Evolutionary conservation across 2,329 filamentous ascomycete species (phyloP).

Genomic region (Coleophoma crateriformis): DNA sequence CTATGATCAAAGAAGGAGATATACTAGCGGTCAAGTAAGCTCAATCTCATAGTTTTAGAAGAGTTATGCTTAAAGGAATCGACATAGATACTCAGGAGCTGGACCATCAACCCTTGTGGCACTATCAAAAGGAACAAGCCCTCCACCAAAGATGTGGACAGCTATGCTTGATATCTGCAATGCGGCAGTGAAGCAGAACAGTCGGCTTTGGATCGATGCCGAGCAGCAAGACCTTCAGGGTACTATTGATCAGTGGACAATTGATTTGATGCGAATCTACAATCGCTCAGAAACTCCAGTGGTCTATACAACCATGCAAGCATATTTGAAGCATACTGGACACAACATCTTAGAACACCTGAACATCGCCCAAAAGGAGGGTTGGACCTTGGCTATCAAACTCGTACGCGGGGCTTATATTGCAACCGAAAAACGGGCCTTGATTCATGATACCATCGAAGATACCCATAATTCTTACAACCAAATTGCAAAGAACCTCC

Average conservation of each 20-base stretch:
- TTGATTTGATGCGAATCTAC: conserved; percentile 45
- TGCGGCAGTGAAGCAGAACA: conserved; percentile 18
- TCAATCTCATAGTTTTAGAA: neutral
- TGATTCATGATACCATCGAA: conserved; percentile 39
- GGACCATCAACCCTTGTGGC: conserved; percentile 35
- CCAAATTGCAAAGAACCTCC: conserved; percentile 39
- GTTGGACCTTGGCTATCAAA: conserved; percentile 45
- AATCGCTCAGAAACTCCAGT: conserved; percentile 36
- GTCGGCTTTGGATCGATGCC: conserved; percentile 45
- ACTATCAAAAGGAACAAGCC: conserved; percentile 30
- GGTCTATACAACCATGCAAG: conserved; percentile 47
- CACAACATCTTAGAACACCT: conserved; percentile 39
- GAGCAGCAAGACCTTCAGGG: conserved; percentile 46
- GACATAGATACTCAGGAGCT: conserved; percentile 39
- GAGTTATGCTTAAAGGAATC: conserved; percentile 2
- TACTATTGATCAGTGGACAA: conserved; percentile 45
- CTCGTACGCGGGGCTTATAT: conserved; percentile 49
- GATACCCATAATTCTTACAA: conserved; percentile 49
- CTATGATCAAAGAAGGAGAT: conserved; percentile 44
- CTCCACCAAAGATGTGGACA: conserved; percentile 36
- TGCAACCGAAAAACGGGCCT: conserved; percentile 36
- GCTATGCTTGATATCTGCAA: conserved; percentile 28
- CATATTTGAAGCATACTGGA: conserved; percentile 43
- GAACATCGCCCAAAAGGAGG: conserved; percentile 35
- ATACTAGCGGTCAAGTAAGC: conserved; percentile 45